Base-by-base conservation (phyloP, 768 basidiomycete species). In the Rhizopogon vulgaris region DNA sequence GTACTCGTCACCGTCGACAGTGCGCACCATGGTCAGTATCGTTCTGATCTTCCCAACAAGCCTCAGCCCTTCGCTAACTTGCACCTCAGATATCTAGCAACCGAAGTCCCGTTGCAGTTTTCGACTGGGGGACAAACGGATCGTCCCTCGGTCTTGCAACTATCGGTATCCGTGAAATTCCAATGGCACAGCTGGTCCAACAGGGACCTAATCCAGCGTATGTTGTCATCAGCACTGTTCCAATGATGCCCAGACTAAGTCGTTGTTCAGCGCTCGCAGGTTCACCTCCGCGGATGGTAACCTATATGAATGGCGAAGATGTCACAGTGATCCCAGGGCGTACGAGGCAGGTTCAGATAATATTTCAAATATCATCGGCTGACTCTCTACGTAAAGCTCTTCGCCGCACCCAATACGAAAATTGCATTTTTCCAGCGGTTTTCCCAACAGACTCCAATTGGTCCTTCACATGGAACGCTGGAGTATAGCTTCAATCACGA, bases 251-350 rank as follows among this genome's bases (percentile, higher is more conserved):
- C 52, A 49, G 43, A 51, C 55, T 58, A 30, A 58, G 17, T 51
- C 49, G 52, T 25, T 53, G 57, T 53, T 9, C 67, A 86, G 85
- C 60, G 77, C 80, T 38, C 80, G 86, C 52, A 71, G 73, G 46
- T 87, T 87, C 66, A 63, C 72, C 55, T 76, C 78, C 49, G 71
- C 71, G 30, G 81, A 84, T 58, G 81, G 80, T 41, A 72, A 69
- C 59, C 73, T 69, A 46, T 85, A 80, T 55, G 85, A 87, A 67
- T 88, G 86, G 86, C 73, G 84, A 57, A 74, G 77, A 57, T 69
- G 71, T 57, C 64, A 64, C 41, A 73, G 77, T 41, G 70, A 71
- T 52, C 69, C 75, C 14, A 67, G 65, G 56, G 78, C 79, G 12
- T 87, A 87, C 63, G 82, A 87, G 66, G 85, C 85, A 69, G 64